phyloP scores from a whole-genome alignment of 208 protist species.

The Leishmania tarentolae region DNA sequence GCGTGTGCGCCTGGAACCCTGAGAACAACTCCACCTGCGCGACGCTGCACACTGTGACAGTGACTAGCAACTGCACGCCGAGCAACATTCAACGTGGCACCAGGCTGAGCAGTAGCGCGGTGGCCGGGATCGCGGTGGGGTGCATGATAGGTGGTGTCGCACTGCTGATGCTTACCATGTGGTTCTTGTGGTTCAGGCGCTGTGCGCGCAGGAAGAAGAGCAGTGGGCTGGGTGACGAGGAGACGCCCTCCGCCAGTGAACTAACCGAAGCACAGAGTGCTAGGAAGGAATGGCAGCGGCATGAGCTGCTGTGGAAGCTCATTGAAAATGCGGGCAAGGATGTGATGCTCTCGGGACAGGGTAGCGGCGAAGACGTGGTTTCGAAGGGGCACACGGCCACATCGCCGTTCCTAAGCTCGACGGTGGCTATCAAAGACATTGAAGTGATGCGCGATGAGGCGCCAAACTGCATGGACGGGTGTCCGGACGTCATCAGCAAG shows the following conservation, averaged over 20 bases:
- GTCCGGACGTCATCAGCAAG: slow-evolving; percentile 6
- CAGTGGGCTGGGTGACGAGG: slow-evolving; percentile 7
- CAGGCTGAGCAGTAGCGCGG: slow-evolving; percentile 30
- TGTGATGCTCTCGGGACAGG: background rate
- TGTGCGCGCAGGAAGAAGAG: background rate
- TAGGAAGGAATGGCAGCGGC: background rate
- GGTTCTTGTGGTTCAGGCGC: slow-evolving; percentile 31
- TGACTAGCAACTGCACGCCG: slow-evolving; percentile 29
- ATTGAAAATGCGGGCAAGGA: background rate
- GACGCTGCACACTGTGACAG: slow-evolving; percentile 34
- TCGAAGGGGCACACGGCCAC: background rate
- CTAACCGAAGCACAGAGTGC: background rate
- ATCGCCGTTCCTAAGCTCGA: background rate
- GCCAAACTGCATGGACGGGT: slow-evolving; percentile 30
- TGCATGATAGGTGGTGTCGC: slow-evolving; percentile 29
- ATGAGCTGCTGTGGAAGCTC: background rate
- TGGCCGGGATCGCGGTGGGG: slow-evolving; percentile 42
- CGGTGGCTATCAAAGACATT: too few species aligned
- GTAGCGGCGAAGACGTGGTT: background rate
- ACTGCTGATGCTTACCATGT: slow-evolving; percentile 31
- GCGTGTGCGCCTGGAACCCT: slow-evolving; percentile 53
- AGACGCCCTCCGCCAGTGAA: background rate
- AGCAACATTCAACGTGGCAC: background rate
- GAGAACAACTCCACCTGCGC: slow-evolving; percentile 39
- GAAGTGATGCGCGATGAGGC: background rate